Base-by-base conservation (phyloP, 2,329 filamentous ascomycete species). In the Leptosphaerulina australis region DNA sequence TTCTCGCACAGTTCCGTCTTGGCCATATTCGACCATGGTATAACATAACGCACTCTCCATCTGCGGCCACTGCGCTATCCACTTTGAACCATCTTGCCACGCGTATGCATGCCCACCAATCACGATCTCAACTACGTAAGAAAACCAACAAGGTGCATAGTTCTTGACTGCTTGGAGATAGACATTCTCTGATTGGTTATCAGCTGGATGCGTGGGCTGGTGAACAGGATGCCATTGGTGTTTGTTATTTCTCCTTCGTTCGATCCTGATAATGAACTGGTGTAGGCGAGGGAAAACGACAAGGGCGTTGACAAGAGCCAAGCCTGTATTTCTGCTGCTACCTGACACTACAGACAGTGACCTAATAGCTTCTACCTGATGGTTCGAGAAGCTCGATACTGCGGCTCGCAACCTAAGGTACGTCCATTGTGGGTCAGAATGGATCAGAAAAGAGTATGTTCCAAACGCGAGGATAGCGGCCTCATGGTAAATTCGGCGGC, bases 381-480 rank as follows among this genome's bases (percentile, higher is more conserved):
- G 11, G 0, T 34, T 2, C 9, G 37, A 34, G 3, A 53, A 43
- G 17, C 40, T 38, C 5, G 41, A 22, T 12, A 26, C 30, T 2
- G 29, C 26, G 15, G 25, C 15, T 15, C 30, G n/a, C 8, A 50
- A 22, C 1, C 5, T 5, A 14, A 41, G 9, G 11, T 33, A 48
- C 2, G 22, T 38, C 4, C 39, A 26, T 11, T 33, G 20, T 1
- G 20, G 10, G 6, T 25, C 4, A 5, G 17, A 2, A 5, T 17
- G 4, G 2, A 59, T 8, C 8, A 20, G 15, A 12, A 59, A 59
- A 7, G 45, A 36, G 28, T 49, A 26, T 9, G 29, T 40, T 3
- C 10, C 18, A 35, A 53, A 59, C 5, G 56, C 56, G 7, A 51
- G 31, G 20, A 25, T 21, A 5, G 30, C 24, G 31, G 56, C 51